These are phyloP conservation scores for Botrytis porri DNA, from an alignment of 2,329 filamentous ascomycete species.

Conservation along the genomic window DNA sequence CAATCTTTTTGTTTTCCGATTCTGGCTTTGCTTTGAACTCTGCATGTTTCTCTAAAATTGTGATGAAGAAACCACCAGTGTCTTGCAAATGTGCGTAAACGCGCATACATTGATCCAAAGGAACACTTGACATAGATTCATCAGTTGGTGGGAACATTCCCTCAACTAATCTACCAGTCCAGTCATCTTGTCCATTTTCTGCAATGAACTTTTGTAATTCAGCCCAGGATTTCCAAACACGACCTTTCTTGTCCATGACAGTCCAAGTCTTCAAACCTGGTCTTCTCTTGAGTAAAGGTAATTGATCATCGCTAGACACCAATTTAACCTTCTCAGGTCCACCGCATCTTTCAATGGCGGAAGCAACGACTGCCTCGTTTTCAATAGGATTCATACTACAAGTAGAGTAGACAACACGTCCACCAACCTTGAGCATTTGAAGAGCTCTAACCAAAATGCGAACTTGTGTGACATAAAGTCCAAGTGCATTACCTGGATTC, in stretches of 20 bases:
- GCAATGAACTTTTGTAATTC: slow-evolving; percentile 71
- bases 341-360: slow-evolving; percentile 86
- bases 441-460: slow-evolving; percentile 88
- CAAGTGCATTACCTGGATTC: slow-evolving; percentile 82
- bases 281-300: slow-evolving; percentile 73
- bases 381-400: slow-evolving; percentile 99
- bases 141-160: slow-evolving; percentile 77
- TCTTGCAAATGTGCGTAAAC: slow-evolving; percentile 95
- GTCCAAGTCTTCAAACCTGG: slow-evolving; percentile 80
- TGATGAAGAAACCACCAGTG: slow-evolving; percentile 96
- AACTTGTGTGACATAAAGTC: slow-evolving; percentile 81
- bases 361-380: slow-evolving; percentile 88
- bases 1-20: slow-evolving; percentile 51
- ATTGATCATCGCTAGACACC: slow-evolving; percentile 74
- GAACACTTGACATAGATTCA: slow-evolving; percentile 58
- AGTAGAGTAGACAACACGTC: slow-evolving; percentile 93
- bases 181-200: slow-evolving; percentile 54
- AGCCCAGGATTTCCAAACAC: slow-evolving; percentile 77
- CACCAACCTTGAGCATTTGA: slow-evolving; percentile 94
- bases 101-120: slow-evolving; percentile 85
- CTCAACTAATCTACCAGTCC: slow-evolving; percentile 67
- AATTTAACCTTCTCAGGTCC: slow-evolving; percentile 78
- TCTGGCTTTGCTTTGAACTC: slow-evolving; percentile 80
- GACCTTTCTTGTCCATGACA: slow-evolving; percentile 82
- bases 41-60: slow-evolving; percentile 84